These are phyloP conservation scores for Aphanomyces euteiches DNA, from an alignment of 352 stramenopile species.

Conservation along the genomic window DNA sequence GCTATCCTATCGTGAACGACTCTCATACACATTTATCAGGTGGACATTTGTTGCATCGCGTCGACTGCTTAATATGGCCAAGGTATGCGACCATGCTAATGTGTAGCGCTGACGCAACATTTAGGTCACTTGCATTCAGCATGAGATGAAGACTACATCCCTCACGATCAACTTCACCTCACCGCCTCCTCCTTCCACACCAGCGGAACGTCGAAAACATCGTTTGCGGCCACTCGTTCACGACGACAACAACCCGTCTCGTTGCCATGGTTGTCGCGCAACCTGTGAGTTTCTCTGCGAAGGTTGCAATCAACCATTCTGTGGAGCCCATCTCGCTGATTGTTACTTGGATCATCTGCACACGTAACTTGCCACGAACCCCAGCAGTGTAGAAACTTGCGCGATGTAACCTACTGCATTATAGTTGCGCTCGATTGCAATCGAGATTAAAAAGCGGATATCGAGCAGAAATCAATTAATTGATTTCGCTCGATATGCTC, in stretches of 20 bases:
- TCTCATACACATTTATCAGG: conserved; percentile 36
- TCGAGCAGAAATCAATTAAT: no score
- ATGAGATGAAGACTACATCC: conserved; percentile 50
- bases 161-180: conserved; percentile 69
- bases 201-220: background rate
- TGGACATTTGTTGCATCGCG: conserved; percentile 87
- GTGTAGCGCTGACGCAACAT: background rate
- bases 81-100: conserved; percentile 32
- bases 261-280: background rate
- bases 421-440: no score
- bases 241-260: background rate
- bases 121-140: conserved; percentile 53
- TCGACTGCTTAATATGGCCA: conserved; percentile 84
- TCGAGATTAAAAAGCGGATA: no score
- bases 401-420: background rate
- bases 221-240: background rate
- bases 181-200: conserved; percentile 20
- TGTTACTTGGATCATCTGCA: conserved; percentile 13
- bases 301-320: background rate
- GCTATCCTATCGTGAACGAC: background rate
- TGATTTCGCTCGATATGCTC: no score
- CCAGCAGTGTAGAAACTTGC: no score
- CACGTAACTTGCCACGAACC: background rate
- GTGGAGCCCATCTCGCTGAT: conserved; percentile 4
- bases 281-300: conserved; percentile 4